Conservation (phyloP, 2,329 filamentous ascomycete genomes). For the Tricladium varicosporioides region DNA sequence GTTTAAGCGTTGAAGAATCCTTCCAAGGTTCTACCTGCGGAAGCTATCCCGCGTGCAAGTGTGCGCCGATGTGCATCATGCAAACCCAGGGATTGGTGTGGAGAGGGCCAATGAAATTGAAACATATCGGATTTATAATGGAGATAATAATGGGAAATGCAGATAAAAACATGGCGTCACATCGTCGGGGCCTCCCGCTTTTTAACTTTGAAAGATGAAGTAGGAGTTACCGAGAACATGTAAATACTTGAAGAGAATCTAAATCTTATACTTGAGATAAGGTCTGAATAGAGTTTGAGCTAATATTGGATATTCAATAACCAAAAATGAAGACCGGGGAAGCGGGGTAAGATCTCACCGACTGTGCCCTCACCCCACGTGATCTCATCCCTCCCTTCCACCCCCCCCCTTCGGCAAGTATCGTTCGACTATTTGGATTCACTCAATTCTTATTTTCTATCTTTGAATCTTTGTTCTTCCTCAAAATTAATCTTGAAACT, state of each 20-base stretch:
- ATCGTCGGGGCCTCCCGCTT: not conserved
- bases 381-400: not conserved
- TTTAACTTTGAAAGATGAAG: not conserved
- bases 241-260: not conserved
- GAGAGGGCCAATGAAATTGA: not conserved
- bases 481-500: no score
- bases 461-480: no score
- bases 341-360: no score
- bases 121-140: not conserved
- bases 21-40: not conserved
- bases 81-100: not conserved
- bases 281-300: no score
- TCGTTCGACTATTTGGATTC: no score
- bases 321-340: no score
- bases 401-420: not conserved
- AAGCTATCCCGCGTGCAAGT: not conserved
- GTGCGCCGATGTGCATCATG: not conserved
- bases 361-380: not conserved
- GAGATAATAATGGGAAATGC: not conserved
- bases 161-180: not conserved
- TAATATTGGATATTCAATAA: no score
- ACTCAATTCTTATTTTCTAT: no score
- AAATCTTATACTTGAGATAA: no score
- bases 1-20: not conserved
- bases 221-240: not conserved